Evolutionary conservation across 2,329 filamentous ascomycete species (phyloP), one percentile per base, ranked within the genome.

Genomic region (Trichoderma arundinaceum): DNA sequence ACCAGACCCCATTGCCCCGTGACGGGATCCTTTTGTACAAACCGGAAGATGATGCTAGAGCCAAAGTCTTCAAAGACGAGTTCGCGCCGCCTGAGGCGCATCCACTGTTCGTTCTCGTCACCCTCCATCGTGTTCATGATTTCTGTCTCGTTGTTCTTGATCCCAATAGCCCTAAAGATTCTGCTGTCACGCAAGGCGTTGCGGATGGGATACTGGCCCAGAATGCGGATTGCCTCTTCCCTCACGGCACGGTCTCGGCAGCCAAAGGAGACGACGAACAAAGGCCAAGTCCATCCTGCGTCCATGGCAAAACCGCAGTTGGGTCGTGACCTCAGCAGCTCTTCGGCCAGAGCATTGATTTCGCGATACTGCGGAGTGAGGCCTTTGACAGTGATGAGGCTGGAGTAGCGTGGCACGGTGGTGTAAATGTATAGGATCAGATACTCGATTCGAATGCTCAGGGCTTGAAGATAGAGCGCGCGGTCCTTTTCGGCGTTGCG

Each of bases 301-400:
- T 82, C 80, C 78, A 82, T 79, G 0, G 80, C 76, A 66, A 82
- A 82, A 58, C 74, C 74, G n/a, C 77, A 77, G 65, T 70, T 78
- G 10, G 72, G 76, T 12, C 76, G 74, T 10, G 73, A 71, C 32
- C 69, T 68, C 28, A 82, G 75, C 3, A 82, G 66, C 2, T 73
- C 75, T 63, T 79, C 78, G 6, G 76, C 74, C 6, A 80, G 74
- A 1, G 67, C 66, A 38, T 76, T 80, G 19, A 82, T 76, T 69
- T 82, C 80, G 13, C 71, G 75, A 67, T 82, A 81, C 43, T 79
- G 74, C 0, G 79, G 78, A 4, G 79, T 82, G 49, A 82, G 73
- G 4, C 72, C 70, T 38, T 74, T 76, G 52, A 79, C 76, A 3
- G 72, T 74, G 53, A 74, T 72, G 57, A 78, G 71, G 53, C 76